Conservation (phyloP, 805 yeast genomes). For the Metahyphopichia silvanorum region DNA sequence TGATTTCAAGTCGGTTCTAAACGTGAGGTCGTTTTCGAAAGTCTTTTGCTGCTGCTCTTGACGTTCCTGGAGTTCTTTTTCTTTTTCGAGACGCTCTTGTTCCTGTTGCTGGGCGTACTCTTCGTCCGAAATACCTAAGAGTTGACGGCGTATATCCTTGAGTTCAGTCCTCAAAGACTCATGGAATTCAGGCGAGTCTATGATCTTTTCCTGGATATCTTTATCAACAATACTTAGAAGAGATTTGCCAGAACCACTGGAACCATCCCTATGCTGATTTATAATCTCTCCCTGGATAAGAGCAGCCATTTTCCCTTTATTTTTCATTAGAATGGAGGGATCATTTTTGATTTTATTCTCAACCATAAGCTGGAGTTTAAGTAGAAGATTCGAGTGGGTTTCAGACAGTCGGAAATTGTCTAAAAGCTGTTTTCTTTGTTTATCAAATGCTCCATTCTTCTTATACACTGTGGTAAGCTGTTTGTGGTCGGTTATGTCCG, state of each 20-base stretch:
- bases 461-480: constrained; percentile 42
- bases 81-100: constrained; percentile 13
- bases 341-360: constrained; percentile 46
- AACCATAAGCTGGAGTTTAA: constrained; percentile 39
- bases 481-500: constrained; percentile 27
- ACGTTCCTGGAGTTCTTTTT: constrained; percentile 7
- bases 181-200: constrained; percentile 41
- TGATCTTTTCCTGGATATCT: constrained; percentile 42
- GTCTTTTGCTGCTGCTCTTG: constrained; percentile 11
- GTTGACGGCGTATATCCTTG: constrained; percentile 27
- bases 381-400: constrained; percentile 37
- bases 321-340: constrained; percentile 45
- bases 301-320: constrained; percentile 50
- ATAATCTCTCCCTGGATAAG: constrained; percentile 51
- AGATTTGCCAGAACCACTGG: constrained; percentile 8
- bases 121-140: constrained; percentile 37
- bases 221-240: constrained; percentile 40
- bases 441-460: constrained; percentile 48
- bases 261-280: constrained; percentile 14
- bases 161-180: constrained; percentile 26
- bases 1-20: constrained; percentile 15
- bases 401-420: constrained; percentile 41
- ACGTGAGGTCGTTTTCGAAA: constrained; percentile 25
- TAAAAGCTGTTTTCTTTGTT: constrained; percentile 38
- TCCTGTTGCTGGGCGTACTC: constrained; percentile 31